Evolutionary conservation across 2,329 filamentous ascomycete genomes (phyloP), one percentile per base, ranked within the genome.

Genomic region (Aureobasidium sp.): DNA sequence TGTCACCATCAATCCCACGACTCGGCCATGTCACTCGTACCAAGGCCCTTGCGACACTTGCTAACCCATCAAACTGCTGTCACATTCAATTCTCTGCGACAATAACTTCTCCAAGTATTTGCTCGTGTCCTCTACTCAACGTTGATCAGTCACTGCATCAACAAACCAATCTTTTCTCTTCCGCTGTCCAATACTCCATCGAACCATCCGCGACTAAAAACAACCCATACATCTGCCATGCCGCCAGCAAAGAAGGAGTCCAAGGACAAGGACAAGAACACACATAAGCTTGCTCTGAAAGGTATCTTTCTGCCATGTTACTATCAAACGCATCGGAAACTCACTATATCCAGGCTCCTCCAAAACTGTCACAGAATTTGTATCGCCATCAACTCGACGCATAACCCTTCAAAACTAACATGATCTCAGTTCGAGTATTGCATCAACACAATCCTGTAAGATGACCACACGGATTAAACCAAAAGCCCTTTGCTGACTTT

Each of bases 331-430:
- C 22, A 41, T 25, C 37, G 15, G 7, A 39, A 44, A 56, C 41
- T 66, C 36, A 66, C 56, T 22, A 36, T 47, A 5, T 20, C 5
- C 66, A 86, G 84, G 86, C 62, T 88, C 86, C 68, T 85, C 91
- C 42, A 95, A 93, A 77, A 84, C 96, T 41, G 91, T 97, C 63
- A 89, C 93, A 48, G 94, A 99, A 79, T 99, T 99, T 75, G 91
- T 96, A 79, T 75, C 82, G 27, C 48, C 3, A 12, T 9, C 5
- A 27, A 22, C 12, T 49, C 4, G 2, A 49, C 17, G 14, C 11
- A 22, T n/a, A 31, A 4, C 8, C 12, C 9, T 2, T 5, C n/a
- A 14, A 12, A 34, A n/a, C 36, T 49, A 57, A 36, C 39, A 8
- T 37, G 57, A 41, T 17, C 56, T 72, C 63, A 89, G 85, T 99